Evolutionary conservation across 371 early-diverging fungal species (phyloP), one percentile per base, ranked within the genome.

Genomic region (Mucor racemosus): DNA sequence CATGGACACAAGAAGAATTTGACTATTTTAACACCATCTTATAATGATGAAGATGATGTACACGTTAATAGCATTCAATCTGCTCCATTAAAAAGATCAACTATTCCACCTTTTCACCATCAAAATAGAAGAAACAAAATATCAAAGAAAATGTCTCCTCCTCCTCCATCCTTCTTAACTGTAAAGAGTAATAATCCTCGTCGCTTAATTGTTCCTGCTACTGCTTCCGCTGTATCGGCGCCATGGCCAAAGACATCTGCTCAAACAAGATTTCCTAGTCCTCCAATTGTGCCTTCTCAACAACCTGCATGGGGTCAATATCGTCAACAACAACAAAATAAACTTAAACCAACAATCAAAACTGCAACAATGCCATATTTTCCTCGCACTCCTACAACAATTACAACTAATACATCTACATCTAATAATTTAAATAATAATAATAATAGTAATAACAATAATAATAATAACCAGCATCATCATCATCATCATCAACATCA

Each of bases 1-100:
- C 72, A 71, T 34, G 73, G 80, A 11, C 75, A 84, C 61, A 84
- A 84, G 60, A 82, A 84, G 66, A 81, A 84, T n/a, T 57, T 88
- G n/a, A 86, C 86, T 4, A 88, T 88, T 41, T 75, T 77, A 63
- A 85, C 88, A 17, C 86, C 88, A 17, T 81, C 86, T 4, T 87
- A 87, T 55, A 79, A 75, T 46, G 73, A 77, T 4, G 54, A 75
- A 5, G 50, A 50, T 21, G 26, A 26, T 19, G 50, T 11, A 11
- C 50, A 50, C 21, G 14, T 35, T 17, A 11, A 46, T 35, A 71
- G 73, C 34, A 85, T 86, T 59, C 85, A 82, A 31, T 81, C 86
- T 33, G 86, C 88, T 15, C 88, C 88, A 19, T 63, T 86, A 39
- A 82, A 64, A 73, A 66, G 21, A 72, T 73, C 61, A 70, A 69